phyloP scores from a whole-genome alignment of 2,329 filamentous ascomycete species.

The Aspergillus ochraceus region DNA sequence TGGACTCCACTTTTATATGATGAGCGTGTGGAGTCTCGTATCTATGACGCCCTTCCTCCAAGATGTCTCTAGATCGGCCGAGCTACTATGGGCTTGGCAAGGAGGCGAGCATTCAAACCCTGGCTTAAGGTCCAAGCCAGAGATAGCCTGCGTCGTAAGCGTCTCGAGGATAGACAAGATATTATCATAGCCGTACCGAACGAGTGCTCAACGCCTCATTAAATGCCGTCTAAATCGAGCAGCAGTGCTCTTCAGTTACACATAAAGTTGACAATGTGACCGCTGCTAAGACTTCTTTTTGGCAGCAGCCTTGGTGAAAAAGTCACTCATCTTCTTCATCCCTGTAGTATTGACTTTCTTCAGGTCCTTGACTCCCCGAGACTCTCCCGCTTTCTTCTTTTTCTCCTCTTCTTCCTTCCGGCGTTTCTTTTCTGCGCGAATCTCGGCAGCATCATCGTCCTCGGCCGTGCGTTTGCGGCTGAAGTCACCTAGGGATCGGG shows the following conservation, averaged over 20 bases:
- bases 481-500: constrained; percentile 58
- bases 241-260: background rate
- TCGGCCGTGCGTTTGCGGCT: constrained; percentile 42
- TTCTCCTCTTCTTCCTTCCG: constrained; percentile 88
- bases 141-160: background rate
- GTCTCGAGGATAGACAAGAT: background rate
- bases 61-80: background rate
- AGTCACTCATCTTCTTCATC: constrained; percentile 96
- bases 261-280: background rate
- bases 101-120: background rate
- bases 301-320: constrained; percentile 70
- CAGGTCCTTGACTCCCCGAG: constrained; percentile 73
- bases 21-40: background rate
- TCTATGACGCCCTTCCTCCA: background rate
- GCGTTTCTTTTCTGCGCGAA: constrained; percentile 75
- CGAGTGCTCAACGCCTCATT: background rate
- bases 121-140: background rate
- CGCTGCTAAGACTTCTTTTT: constrained; percentile 33
- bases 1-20: background rate
- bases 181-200: background rate
- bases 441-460: constrained; percentile 45
- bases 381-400: constrained; percentile 73
- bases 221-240: background rate
- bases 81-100: background rate
- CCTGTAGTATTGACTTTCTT: constrained; percentile 88